Evolutionary conservation across 2,329 filamentous ascomycete genomes (phyloP).

Genomic region (Bipolaris cookei): DNA sequence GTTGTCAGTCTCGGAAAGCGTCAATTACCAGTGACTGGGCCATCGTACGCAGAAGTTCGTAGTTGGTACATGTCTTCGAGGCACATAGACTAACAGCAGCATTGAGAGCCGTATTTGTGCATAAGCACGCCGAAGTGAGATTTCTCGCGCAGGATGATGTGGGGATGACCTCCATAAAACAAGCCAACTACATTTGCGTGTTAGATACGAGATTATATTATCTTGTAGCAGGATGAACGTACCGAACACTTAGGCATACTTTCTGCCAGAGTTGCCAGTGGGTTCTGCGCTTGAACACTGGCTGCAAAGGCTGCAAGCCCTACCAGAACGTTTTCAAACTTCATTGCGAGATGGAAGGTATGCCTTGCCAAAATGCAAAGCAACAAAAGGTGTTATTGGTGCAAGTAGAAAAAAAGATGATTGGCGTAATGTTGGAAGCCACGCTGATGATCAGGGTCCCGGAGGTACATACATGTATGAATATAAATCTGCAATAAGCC

Average conservation of each 20-base stretch:
- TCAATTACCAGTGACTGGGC: neutral
- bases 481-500: constrained; percentile 6
- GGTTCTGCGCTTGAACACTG: constrained; percentile 20
- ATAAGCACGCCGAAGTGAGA: constrained; percentile 50
- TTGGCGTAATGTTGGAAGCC: neutral
- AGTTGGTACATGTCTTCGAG: constrained; percentile 43
- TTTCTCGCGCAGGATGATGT: constrained; percentile 49
- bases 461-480: constrained; percentile 6
- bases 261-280: constrained; percentile 18
- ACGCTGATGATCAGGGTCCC: neutral
- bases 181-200: constrained; percentile 20
- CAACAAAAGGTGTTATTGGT: neutral
- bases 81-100: constrained; percentile 46
- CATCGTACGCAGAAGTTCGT: constrained; percentile 41
- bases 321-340: constrained; percentile 5
- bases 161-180: constrained; percentile 32
- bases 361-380: neutral
- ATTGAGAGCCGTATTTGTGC: constrained; percentile 45
- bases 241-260: constrained; percentile 28
- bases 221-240: constrained; percentile 4
- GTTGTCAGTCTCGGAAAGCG: neutral
- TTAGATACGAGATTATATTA: constrained; percentile 4
- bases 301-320: constrained; percentile 10
- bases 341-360: constrained; percentile 12
- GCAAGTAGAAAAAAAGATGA: neutral